Percentiles rank a stretch among this genome's conserved stretches.
These are phyloP conservation scores for Arthrobotrys entomopaga DNA, from an alignment of 2,329 filamentous ascomycete genomes.

Conservation along the genomic window DNA sequence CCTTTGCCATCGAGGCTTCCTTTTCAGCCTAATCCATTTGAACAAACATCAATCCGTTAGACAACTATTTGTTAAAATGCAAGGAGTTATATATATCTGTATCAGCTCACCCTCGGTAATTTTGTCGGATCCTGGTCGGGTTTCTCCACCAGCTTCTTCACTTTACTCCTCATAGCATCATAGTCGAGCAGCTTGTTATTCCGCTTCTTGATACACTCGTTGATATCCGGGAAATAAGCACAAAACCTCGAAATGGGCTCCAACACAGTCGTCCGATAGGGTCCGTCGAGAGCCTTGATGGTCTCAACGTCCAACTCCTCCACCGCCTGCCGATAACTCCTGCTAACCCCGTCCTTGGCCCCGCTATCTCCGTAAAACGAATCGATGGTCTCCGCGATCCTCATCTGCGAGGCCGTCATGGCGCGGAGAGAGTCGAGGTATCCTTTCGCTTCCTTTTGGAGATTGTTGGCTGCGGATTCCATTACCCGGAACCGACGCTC, in stretches of 20 bases:
- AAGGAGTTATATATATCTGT: neutral
- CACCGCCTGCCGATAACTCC: constrained; percentile 98
- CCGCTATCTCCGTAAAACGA: constrained; percentile 98
- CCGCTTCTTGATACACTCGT: constrained; percentile 98
- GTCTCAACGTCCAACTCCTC: constrained; percentile 98
- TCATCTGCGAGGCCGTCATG: constrained; percentile 99
- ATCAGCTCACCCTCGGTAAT: constrained; percentile 73
- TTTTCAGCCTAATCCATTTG: constrained; percentile 74
- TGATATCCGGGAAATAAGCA: constrained; percentile 98
- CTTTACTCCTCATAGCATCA: constrained; percentile 91
- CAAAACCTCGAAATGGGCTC: constrained; percentile 97
- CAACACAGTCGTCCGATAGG: constrained; percentile 92
- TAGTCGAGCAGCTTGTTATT: constrained; percentile 99
- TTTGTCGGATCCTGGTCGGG: constrained; percentile 98
- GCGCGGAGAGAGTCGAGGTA: constrained; percentile 96
- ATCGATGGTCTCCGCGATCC: constrained; percentile 98
- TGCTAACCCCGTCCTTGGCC: constrained; percentile 90
- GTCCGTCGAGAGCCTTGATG: constrained; percentile 96
- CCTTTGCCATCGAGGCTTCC: constrained; percentile 92
- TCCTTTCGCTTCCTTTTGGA: constrained; percentile 98
- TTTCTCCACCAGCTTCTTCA: constrained; percentile 97
- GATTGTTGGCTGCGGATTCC: constrained; percentile 88
- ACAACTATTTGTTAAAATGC: neutral
- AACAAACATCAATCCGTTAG: constrained; percentile 1
- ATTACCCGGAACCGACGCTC: constrained; percentile 96